These are phyloP conservation scores for Cystobasidiaceae sp. DNA, from an alignment of 1,284 basidiomycete species.

Conservation along the genomic window DNA sequence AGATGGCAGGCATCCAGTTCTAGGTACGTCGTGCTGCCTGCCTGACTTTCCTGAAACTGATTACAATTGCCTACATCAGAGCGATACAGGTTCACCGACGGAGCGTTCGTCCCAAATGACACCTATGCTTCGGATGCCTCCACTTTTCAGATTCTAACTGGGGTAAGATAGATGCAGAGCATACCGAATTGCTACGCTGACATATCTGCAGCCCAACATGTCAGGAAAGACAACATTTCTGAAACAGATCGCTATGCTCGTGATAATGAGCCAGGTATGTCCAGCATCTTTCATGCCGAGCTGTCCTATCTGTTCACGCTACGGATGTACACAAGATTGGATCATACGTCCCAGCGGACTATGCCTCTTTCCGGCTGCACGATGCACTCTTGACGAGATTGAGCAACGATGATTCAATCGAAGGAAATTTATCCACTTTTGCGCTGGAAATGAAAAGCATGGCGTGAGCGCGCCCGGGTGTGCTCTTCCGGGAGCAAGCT, in stretches of 20 bases:
- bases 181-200: no score
- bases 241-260: slow-evolving; percentile 74
- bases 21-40: slow-evolving; percentile 53
- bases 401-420: slow-evolving; percentile 77
- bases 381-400: slow-evolving; percentile 78
- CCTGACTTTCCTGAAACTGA: slow-evolving; percentile 48
- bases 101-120: slow-evolving; percentile 64
- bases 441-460: slow-evolving; percentile 84
- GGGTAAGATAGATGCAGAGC: background rate
- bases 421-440: slow-evolving; percentile 83
- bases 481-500: background rate
- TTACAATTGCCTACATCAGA: background rate
- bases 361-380: slow-evolving; percentile 65
- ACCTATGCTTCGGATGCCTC: slow-evolving; percentile 74
- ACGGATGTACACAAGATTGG: slow-evolving; percentile 34
- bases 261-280: slow-evolving; percentile 60
- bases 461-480: slow-evolving; percentile 39
- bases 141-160: slow-evolving; percentile 69
- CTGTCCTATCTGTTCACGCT: background rate
- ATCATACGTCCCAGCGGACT: slow-evolving; percentile 69
- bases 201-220: slow-evolving; percentile 57
- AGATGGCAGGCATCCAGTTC: slow-evolving; percentile 52
- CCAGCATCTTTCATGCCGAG: background rate
- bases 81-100: slow-evolving; percentile 50
- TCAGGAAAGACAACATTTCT: slow-evolving; percentile 93